Conservation (phyloP, 2,329 filamentous ascomycete species). For the Botrytis fabae region DNA sequence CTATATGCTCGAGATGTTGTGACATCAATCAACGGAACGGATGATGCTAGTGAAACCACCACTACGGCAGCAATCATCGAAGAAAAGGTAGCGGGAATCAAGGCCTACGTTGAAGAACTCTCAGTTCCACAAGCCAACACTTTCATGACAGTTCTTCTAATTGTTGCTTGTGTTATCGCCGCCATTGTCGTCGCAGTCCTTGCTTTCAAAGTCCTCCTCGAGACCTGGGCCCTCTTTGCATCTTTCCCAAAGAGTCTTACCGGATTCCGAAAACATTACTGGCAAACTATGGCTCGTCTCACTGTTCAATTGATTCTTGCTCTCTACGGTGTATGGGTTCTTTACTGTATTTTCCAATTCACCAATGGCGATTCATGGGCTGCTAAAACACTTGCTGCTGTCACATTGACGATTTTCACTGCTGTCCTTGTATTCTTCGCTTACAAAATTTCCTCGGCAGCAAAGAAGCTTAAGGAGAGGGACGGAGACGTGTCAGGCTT, state of each 20-base stretch:
- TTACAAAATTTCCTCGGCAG: slow-evolving; percentile 78
- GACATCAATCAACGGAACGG: slow-evolving; percentile 47
- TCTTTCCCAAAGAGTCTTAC: slow-evolving; percentile 77
- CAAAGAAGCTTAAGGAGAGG: slow-evolving; percentile 68
- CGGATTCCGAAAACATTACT: slow-evolving; percentile 93
- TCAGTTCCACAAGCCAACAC: slow-evolving; percentile 85
- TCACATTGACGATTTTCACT: slow-evolving; percentile 82
- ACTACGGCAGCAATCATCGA: slow-evolving; percentile 43
- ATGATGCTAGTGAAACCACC: slow-evolving; percentile 28
- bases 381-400: slow-evolving; percentile 76
- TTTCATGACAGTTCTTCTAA: slow-evolving; percentile 90
- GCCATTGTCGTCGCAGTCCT: slow-evolving; percentile 83
- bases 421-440: slow-evolving; percentile 78
- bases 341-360: slow-evolving; percentile 97
- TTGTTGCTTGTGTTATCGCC: slow-evolving; percentile 85
- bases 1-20: slow-evolving; percentile 57
- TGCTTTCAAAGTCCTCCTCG: slow-evolving; percentile 86
- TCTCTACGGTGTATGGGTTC: slow-evolving; percentile 90
- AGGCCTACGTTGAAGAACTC: slow-evolving; percentile 80
- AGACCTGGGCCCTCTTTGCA: slow-evolving; percentile 87
- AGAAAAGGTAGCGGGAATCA: slow-evolving; percentile 68
- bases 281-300: slow-evolving; percentile 85
- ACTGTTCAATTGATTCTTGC: slow-evolving; percentile 88
- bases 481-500: slow-evolving; percentile 73
- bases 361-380: slow-evolving; percentile 92